A percentile compares a stretch with the other conserved stretches of the same genome.
phyloP scores from a whole-genome alignment of 2,329 filamentous ascomycete genomes.

The Alternaria ventricosa region DNA sequence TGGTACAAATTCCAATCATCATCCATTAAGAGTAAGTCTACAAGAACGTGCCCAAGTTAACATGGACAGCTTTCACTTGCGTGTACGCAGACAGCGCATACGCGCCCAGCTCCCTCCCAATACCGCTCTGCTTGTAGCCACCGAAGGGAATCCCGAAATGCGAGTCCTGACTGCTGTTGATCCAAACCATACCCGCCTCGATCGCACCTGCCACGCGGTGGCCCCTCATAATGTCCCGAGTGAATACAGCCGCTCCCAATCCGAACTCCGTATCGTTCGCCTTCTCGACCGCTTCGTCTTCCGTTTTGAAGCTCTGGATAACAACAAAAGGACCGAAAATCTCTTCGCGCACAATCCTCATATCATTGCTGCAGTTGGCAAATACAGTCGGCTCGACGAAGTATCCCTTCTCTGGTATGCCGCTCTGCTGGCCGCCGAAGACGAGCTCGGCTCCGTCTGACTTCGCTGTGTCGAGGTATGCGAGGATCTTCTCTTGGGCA shows the following conservation, averaged over 20 bases:
- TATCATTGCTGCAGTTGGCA: conserved; percentile 27
- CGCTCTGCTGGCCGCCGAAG: neutral
- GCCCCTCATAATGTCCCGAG: conserved; percentile 16
- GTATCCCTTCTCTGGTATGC: neutral
- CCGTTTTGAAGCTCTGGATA: conserved; percentile 56
- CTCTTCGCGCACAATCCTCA: conserved; percentile 48
- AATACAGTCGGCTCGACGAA: neutral
- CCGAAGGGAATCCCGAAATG: conserved; percentile 33
- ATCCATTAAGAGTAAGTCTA: neutral
- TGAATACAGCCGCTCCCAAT: conserved; percentile 61
- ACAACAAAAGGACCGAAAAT: neutral
- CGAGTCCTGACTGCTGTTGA: conserved; percentile 3
- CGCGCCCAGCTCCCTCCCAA: conserved; percentile 34
- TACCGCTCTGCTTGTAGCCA: conserved; percentile 40
- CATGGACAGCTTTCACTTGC: conserved; percentile 27
- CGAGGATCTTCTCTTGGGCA: neutral
- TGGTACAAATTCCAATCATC: neutral
- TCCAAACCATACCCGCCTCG: conserved; percentile 54
- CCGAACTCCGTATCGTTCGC: conserved; percentile 55
- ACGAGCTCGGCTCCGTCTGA: conserved; percentile 60
- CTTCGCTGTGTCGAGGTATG: conserved; percentile 28
- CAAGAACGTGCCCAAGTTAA: neutral
- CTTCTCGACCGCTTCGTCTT: conserved; percentile 54
- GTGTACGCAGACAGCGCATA: conserved; percentile 35
- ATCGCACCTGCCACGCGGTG: conserved; percentile 30